phyloP scores from a whole-genome alignment of 2,329 filamentous ascomycete species.

The Coleophoma crateriformis region DNA sequence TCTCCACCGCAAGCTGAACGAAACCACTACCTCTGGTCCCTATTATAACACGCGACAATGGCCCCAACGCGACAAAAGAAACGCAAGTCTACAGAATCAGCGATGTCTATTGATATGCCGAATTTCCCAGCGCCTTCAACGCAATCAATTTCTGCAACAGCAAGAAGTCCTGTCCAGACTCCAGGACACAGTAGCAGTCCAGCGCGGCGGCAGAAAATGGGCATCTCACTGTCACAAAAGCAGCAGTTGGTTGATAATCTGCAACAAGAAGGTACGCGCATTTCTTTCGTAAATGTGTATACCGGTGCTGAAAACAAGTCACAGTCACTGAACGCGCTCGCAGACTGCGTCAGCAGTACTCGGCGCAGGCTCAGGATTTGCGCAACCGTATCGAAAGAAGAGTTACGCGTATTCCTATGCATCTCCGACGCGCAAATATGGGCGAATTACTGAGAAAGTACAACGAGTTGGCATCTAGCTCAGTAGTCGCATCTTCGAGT shows the following conservation, averaged over 20 bases:
- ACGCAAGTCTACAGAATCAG: conserved; percentile 35
- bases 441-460: conserved; percentile 55
- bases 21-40: background rate
- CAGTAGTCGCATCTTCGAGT: background rate
- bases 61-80: conserved; percentile 39
- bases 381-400: conserved; percentile 85
- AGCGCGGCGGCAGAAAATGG: conserved; percentile 53
- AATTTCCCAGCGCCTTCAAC: conserved; percentile 20
- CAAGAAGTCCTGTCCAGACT: conserved; percentile 25
- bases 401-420: conserved; percentile 82
- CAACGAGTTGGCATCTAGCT: conserved; percentile 9
- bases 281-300: conserved; percentile 7
- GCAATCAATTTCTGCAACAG: conserved; percentile 28
- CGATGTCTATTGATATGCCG: conserved; percentile 15
- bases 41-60: conserved; percentile 32
- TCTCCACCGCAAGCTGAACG: background rate
- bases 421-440: conserved; percentile 75
- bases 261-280: conserved; percentile 71
- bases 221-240: conserved; percentile 68
- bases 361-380: conserved; percentile 79
- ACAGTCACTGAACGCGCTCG: conserved; percentile 82
- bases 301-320: background rate
- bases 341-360: conserved; percentile 83
- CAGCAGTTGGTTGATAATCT: conserved; percentile 85
- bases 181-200: conserved; percentile 47